phyloP scores from a whole-genome alignment of 306 rosid species.

The Sphenostylis stenocarpa region DNA sequence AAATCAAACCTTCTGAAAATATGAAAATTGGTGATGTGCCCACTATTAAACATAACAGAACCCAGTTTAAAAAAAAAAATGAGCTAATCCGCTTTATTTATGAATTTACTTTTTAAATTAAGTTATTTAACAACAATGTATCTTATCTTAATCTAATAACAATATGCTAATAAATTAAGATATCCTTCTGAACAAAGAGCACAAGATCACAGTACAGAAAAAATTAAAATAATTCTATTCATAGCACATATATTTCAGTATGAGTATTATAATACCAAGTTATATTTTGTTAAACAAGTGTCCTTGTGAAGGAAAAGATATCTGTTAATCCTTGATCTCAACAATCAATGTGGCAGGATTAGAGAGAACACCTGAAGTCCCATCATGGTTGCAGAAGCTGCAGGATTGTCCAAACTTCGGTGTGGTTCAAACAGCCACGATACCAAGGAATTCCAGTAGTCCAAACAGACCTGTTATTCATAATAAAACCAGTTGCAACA shows the following conservation, averaged over 20 bases:
- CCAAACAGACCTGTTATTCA: constrained; percentile 81
- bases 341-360: constrained; percentile 27
- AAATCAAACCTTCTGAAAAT: background rate
- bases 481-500: constrained; percentile 4
- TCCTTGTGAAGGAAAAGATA: background rate
- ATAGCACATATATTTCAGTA: background rate
- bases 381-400: constrained; percentile 46
- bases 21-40: background rate
- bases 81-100: background rate
- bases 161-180: background rate
- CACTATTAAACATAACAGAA: background rate
- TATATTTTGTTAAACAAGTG: background rate
- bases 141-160: background rate
- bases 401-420: constrained; percentile 46
- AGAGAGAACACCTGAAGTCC: constrained; percentile 59
- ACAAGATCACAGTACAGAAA: background rate
- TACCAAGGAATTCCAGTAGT: constrained; percentile 95
- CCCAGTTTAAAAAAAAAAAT: too few relatives aligned
- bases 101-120: too few relatives aligned
- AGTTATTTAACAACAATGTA: background rate
- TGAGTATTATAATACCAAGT: background rate
- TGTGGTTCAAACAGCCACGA: constrained; percentile 62
- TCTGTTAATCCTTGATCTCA: background rate
- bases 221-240: background rate
- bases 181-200: background rate